Percentiles rank a stretch among this genome's conserved stretches.
phyloP scores from a whole-genome alignment of 2,329 filamentous ascomycete genomes.

The Didymosphaeria variabile region DNA sequence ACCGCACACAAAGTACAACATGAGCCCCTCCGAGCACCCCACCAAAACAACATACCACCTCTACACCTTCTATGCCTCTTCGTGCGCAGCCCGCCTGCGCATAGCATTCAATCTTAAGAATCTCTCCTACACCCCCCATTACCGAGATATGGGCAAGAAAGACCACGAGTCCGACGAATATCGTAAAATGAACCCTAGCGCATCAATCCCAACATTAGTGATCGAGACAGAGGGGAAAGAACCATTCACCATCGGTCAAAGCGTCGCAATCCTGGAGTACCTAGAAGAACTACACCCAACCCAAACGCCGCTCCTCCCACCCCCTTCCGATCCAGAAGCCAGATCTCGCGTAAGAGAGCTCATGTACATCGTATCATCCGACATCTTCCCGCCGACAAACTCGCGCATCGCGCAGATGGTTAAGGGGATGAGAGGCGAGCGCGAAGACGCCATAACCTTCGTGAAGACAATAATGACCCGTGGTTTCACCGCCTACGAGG shows the following conservation, averaged over 20 bases:
- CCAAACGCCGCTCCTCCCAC: constrained; percentile 57
- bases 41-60: constrained; percentile 47
- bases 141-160: constrained; percentile 60
- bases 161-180: constrained; percentile 60
- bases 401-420: constrained; percentile 62
- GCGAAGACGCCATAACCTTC: constrained; percentile 17
- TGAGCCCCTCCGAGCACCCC: not conserved
- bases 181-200: constrained; percentile 63
- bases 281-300: constrained; percentile 65
- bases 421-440: constrained; percentile 50
- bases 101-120: constrained; percentile 67
- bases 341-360: constrained; percentile 65
- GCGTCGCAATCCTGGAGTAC: constrained; percentile 68
- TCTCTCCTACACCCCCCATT: constrained; percentile 63
- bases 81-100: constrained; percentile 68
- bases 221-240: constrained; percentile 37
- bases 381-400: constrained; percentile 70
- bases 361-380: constrained; percentile 63
- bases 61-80: constrained; percentile 70
- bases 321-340: constrained; percentile 42
- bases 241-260: constrained; percentile 56
- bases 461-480: constrained; percentile 53
- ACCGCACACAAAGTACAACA: too few species aligned
- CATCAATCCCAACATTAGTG: constrained; percentile 48
- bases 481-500: constrained; percentile 67